Conservation (phyloP, 306 rosid species). For the Vigna reflexopilosa region DNA sequence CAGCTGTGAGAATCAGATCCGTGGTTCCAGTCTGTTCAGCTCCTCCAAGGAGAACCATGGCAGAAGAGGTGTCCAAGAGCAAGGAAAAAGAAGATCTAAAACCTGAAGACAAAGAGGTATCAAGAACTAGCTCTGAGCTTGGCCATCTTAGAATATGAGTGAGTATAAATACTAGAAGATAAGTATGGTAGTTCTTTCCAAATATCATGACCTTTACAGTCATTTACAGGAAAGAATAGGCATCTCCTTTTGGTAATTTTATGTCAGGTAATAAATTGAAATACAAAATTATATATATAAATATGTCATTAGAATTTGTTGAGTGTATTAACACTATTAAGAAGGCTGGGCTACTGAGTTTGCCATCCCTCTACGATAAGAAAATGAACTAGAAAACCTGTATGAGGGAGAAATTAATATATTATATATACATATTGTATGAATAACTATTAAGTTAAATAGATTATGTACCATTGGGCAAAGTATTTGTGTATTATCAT, state of each 20-base stretch:
- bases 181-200: conserved; percentile 37
- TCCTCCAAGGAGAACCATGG: conserved; percentile 66
- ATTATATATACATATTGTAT: neutral
- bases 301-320: neutral
- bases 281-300: neutral
- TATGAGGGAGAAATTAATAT: neutral
- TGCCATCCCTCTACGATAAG: neutral
- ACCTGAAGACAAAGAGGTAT: conserved; percentile 44
- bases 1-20: conserved; percentile 78
- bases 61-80: conserved; percentile 44
- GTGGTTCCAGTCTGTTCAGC: conserved; percentile 89
- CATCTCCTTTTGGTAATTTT: conserved; percentile 30
- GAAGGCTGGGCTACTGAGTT: neutral
- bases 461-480: too few species aligned
- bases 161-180: conserved; percentile 29
- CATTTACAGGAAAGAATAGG: conserved; percentile 28
- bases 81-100: conserved; percentile 50
- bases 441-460: neutral
- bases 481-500: too few species aligned
- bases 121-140: conserved; percentile 55
- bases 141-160: conserved; percentile 50
- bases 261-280: conserved; percentile 31
- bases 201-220: conserved; percentile 41
- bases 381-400: neutral
- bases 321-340: neutral